These are phyloP conservation scores for Candida adriatica DNA, from an alignment of 805 yeast species.

Conservation along the genomic window DNA sequence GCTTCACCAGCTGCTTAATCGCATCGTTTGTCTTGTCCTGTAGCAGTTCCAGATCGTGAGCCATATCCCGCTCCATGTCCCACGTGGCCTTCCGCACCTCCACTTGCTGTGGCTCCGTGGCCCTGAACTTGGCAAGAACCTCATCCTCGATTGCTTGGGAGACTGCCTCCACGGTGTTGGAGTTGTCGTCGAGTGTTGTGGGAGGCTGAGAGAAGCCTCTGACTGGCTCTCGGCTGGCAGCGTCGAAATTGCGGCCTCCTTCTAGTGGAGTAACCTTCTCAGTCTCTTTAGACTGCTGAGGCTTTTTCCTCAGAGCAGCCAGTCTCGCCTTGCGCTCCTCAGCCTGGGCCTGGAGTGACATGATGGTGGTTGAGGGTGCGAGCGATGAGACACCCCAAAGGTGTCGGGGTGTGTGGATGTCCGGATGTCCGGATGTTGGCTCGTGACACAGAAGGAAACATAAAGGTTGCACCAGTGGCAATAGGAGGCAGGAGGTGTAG, in stretches of 20 bases:
- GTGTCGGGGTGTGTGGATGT: background rate
- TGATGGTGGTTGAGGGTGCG: no score
- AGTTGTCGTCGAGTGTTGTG: constrained; percentile 20
- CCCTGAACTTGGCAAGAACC: constrained; percentile 19
- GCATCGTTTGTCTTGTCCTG: constrained; percentile 36
- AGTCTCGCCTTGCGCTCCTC: constrained; percentile 25
- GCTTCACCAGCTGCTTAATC: constrained; percentile 32
- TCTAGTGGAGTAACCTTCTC: background rate
- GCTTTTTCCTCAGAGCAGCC: constrained; percentile 20
- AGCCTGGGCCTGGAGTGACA: constrained; percentile 24
- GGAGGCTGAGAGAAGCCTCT: constrained; percentile 19
- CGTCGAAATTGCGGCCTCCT: constrained; percentile 20
- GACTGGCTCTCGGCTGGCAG: constrained; percentile 8
- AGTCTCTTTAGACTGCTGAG: constrained; percentile 4
- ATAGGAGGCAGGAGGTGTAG: no score
- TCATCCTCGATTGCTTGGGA: constrained; percentile 24
- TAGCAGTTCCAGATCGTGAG: constrained; percentile 31
- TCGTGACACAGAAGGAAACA: no score
- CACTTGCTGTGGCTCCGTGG: constrained; percentile 1
- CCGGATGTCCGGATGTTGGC: no score
- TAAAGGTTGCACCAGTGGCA: no score
- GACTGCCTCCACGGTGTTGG: constrained; percentile 32
- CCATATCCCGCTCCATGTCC: constrained; percentile 34
- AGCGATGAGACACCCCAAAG: no score
- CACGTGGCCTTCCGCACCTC: constrained; percentile 21